These are phyloP conservation scores for Heliophila coronopifolia DNA, from an alignment of 441 rosid genomes.

Conservation along the genomic window DNA sequence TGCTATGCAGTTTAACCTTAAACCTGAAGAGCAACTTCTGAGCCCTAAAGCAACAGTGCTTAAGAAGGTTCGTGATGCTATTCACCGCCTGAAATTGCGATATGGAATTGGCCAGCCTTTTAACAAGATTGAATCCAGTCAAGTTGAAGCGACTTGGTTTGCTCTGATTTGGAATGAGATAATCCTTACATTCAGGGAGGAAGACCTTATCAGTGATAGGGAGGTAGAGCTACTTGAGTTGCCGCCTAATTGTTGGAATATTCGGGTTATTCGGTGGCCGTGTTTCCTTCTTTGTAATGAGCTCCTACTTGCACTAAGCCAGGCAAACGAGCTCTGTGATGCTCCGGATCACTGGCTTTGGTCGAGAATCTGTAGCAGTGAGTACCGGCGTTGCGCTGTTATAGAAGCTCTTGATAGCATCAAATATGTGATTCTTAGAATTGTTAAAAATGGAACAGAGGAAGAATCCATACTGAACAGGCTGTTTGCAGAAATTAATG, in stretches of 20 bases:
- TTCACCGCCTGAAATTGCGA: slow-evolving; percentile 51
- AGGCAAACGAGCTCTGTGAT: slow-evolving; percentile 45
- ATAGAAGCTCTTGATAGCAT: slow-evolving; percentile 62
- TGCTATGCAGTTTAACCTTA: slow-evolving; percentile 67
- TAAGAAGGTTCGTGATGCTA: slow-evolving; percentile 48
- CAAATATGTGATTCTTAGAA: slow-evolving; percentile 39
- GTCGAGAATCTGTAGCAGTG: slow-evolving; percentile 55
- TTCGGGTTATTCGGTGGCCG: slow-evolving; percentile 67
- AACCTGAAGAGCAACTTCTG: slow-evolving; percentile 49
- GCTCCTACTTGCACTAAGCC: slow-evolving; percentile 54
- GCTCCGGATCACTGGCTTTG: slow-evolving; percentile 64
- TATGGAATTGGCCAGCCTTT: slow-evolving; percentile 60
- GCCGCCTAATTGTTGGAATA: slow-evolving; percentile 55
- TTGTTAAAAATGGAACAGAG: slow-evolving; percentile 43
- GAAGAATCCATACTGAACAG: slow-evolving; percentile 45
- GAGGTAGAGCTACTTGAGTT: slow-evolving; percentile 64
- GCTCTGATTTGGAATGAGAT: slow-evolving; percentile 67
- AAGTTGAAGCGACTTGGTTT: slow-evolving; percentile 56
- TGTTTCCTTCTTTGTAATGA: slow-evolving; percentile 61
- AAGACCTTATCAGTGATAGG: slow-evolving; percentile 51
- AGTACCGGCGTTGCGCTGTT: slow-evolving; percentile 58
- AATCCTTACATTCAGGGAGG: slow-evolving; percentile 50
- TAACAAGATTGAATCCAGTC: slow-evolving; percentile 61
- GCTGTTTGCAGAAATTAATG: slow-evolving; percentile 42
- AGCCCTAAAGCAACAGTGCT: slow-evolving; percentile 39